Evolutionary conservation across 345 rosid genomes (phyloP), one percentile per base, ranked within the genome.

Genomic region (Bruguiera gymnorhiza): DNA sequence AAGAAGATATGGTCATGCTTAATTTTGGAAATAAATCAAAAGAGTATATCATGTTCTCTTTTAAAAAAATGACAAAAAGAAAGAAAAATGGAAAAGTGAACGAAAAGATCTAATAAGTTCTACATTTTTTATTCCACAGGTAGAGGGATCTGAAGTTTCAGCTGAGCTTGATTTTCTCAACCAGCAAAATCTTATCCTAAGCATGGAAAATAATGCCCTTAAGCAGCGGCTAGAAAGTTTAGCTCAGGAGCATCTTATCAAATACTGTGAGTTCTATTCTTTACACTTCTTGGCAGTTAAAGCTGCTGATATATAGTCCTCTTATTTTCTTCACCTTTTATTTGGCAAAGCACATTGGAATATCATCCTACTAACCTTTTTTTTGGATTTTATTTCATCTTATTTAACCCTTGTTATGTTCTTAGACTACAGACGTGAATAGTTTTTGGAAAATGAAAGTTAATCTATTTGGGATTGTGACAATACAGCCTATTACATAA

Each of bases 121-220:
- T 16, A 15, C 30, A 23, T 73, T 31, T 57, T 7, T 50, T 18
- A 37, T 60, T 58, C 10, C 66, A 57, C 78, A 93, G 98, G 98
- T 81, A 48, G 96, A 93, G 77, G 97, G 89, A 23, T 80, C 92
- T 67, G 88, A 89, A 68, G 87, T 78, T 78, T 83, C 97, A 56
- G 98, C 96, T 36, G 96, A 88, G 82, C 96, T 93, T 79, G 94
- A 89, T 68, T 93, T 91, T 81, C 85, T 87, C 53, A 86, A 91
- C 83, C 94, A 89, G 81, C 81, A 86, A 67, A 85, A 80, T 78
- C 96, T 89, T 76, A 88, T 89, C 75, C 78, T 91, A 63, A 86
- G 86, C 85, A 78, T 94, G 97, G 98, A 94, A 80, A 91, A 91
- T 79, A 89, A 87, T 83, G 85, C 97, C 60, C 86, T 94, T 63